Evolutionary conservation across 108 stramenopile species (phyloP).

Genomic region (Pseudonitzschia multistriata): DNA sequence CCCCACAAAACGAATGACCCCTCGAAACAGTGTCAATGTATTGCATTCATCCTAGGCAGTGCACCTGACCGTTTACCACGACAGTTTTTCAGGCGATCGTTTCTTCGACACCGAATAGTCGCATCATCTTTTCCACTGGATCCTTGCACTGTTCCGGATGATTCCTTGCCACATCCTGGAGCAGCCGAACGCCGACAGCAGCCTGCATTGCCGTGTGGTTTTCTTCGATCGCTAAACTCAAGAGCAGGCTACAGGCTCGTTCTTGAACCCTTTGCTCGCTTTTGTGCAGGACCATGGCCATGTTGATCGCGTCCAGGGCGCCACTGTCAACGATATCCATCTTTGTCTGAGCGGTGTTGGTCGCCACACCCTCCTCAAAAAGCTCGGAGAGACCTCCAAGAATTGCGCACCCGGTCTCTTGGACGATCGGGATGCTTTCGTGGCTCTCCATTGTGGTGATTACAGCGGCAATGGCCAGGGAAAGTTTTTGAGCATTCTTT

Average conservation of each 20-base stretch:
- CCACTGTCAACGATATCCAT: constrained; percentile 63
- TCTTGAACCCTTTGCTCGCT: constrained; percentile 55
- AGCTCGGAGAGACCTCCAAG: constrained; percentile 51
- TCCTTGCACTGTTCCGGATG: constrained; percentile 55
- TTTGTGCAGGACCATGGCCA: constrained; percentile 71
- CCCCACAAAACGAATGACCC: no score
- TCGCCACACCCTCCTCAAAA: constrained; percentile 36
- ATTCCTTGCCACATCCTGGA: constrained; percentile 37
- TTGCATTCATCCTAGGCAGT: no score
- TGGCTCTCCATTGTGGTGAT: constrained; percentile 72
- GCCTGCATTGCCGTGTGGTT: constrained; percentile 58
- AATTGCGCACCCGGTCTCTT: constrained; percentile 74
- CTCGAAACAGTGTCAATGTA: no score
- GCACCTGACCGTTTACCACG: constrained; percentile 81
- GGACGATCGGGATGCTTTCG: constrained; percentile 47
- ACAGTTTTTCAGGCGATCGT: no score
- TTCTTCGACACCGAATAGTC: constrained; percentile 11
- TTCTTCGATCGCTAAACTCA: constrained; percentile 44
- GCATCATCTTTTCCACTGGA: constrained; percentile 19
- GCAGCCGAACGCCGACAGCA: constrained; percentile 56
- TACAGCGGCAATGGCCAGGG: constrained; percentile 55
- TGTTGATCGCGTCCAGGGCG: constrained; percentile 67
- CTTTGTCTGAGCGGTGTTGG: constrained; percentile 55
- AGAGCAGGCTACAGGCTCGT: constrained; percentile 53
- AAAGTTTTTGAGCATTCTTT: constrained; percentile 39